These are phyloP conservation scores for Vitis hybrid DNA, from an alignment of 177 flowering plant genomes.

Conservation along the genomic window DNA sequence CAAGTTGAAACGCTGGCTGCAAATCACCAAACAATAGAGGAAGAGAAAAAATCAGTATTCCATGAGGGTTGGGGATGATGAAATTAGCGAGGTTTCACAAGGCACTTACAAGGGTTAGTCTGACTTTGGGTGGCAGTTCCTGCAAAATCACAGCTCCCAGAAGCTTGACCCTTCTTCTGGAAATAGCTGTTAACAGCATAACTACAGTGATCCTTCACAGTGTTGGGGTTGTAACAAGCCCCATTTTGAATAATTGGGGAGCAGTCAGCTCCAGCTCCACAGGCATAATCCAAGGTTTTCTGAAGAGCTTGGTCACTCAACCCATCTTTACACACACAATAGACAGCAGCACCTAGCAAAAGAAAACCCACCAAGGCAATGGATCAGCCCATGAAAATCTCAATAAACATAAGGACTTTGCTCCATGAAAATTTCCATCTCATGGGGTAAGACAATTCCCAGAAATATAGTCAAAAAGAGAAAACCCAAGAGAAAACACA, in stretches of 20 bases:
- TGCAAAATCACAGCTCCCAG: constrained; percentile 56
- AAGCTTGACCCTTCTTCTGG: constrained; percentile 48
- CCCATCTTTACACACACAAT: constrained; percentile 64
- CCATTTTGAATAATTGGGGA: constrained; percentile 47
- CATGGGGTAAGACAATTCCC: not conserved
- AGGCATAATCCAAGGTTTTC: constrained; percentile 71
- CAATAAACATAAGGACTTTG: not conserved
- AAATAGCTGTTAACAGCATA: constrained; percentile 83
- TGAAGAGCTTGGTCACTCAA: constrained; percentile 42
- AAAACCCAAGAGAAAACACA: not conserved
- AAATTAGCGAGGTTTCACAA: not conserved
- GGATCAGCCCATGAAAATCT: not conserved
- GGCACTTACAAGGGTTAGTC: constrained; percentile 41
- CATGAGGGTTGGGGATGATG: not conserved
- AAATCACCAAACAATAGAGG: constrained; percentile 14
- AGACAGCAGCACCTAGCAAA: constrained; percentile 44
- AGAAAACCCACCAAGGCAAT: constrained; percentile 2
- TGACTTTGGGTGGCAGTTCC: constrained; percentile 38
- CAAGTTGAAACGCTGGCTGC: constrained; percentile 43
- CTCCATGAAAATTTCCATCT: not conserved
- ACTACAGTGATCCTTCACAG: constrained; percentile 59
- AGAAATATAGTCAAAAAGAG: not conserved
- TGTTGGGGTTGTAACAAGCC: constrained; percentile 69
- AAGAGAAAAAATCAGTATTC: not conserved
- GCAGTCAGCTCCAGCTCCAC: constrained; percentile 84